Conservation (phyloP, 75 land plant genomes). For the Larix kaempferi region DNA sequence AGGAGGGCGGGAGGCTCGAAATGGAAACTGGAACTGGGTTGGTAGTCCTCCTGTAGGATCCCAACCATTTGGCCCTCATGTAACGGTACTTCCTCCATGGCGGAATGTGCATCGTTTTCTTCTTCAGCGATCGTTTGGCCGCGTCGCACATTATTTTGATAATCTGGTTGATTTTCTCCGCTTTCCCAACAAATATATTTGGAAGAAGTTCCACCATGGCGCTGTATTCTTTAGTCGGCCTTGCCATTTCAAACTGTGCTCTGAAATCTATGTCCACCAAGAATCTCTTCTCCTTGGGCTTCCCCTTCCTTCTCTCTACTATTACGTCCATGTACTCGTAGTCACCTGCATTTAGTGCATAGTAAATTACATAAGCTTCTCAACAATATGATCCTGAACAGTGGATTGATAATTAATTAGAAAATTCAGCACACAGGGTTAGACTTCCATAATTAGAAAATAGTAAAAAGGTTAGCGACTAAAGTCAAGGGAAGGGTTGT, state of each 20-base stretch:
- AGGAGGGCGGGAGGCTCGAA: too few species aligned
- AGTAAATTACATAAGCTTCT: background rate
- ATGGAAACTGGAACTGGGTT: background rate
- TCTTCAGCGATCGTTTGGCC: constrained; percentile 35
- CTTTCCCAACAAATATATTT: constrained; percentile 15
- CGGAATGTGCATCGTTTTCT: constrained; percentile 33
- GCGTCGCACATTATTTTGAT: constrained; percentile 31
- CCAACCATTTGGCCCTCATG: constrained; percentile 47
- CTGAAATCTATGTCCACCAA: constrained; percentile 24
- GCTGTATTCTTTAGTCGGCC: constrained; percentile 15
- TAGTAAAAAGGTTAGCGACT: too few species aligned
- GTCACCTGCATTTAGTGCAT: constrained; percentile 14
- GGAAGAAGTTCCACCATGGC: constrained; percentile 19
- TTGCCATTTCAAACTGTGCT: constrained; percentile 22
- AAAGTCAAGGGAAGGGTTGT: too few species aligned
- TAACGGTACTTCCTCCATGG: constrained; percentile 49
- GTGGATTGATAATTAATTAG: too few species aligned
- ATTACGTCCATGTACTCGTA: constrained; percentile 27
- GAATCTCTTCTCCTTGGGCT: constrained; percentile 3
- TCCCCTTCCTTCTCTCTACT: constrained; percentile 2
- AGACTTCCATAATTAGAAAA: too few species aligned
- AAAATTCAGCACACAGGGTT: too few species aligned
- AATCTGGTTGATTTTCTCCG: constrained; percentile 8
- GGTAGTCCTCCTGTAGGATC: constrained; percentile 30
- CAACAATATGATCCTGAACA: too few species aligned